Evolutionary conservation across 805 yeast genomes (phyloP).

Genomic region (Starmerella stellata): DNA sequence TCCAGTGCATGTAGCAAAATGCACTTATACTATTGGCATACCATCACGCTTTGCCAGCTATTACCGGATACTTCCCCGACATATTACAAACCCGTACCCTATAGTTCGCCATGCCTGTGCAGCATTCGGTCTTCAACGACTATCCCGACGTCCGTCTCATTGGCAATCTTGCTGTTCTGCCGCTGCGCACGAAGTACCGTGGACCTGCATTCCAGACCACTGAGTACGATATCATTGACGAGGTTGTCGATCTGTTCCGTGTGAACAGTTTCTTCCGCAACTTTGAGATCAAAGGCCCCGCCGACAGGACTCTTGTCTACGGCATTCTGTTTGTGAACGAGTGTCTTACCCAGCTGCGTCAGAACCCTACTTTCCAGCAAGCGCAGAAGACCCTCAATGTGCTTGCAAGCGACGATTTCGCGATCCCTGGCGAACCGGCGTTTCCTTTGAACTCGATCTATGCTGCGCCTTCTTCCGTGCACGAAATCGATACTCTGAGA

Average conservation of each 20-base stretch:
- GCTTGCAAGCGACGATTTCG: constrained; percentile 68
- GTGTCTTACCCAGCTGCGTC: constrained; percentile 47
- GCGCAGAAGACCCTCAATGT: constrained; percentile 46
- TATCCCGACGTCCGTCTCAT: constrained; percentile 31
- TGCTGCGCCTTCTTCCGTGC: constrained; percentile 52
- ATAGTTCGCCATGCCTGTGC: constrained; percentile 19
- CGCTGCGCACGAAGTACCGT: constrained; percentile 64
- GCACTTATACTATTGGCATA: too few species aligned
- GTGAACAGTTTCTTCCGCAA: constrained; percentile 93
- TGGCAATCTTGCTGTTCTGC: constrained; percentile 63
- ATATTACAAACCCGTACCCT: too few species aligned
- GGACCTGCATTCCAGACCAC: constrained; percentile 78
- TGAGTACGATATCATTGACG: constrained; percentile 84
- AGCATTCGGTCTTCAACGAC: constrained; percentile 19
- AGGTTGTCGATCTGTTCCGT: constrained; percentile 73
- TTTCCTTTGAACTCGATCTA: constrained; percentile 77
- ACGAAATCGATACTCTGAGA: constrained; percentile 63
- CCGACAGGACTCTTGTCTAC: constrained; percentile 81
- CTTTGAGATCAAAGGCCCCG: constrained; percentile 89
- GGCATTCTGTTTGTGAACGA: constrained; percentile 83
- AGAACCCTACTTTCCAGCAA: constrained; percentile 29
- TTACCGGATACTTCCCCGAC: too few species aligned
- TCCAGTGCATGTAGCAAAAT: too few species aligned
- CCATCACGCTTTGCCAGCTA: too few species aligned
- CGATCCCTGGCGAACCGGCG: constrained; percentile 87